These are phyloP conservation scores for Atkinsonella texensis DNA, from an alignment of 2,329 filamentous ascomycete species.

Conservation along the genomic window DNA sequence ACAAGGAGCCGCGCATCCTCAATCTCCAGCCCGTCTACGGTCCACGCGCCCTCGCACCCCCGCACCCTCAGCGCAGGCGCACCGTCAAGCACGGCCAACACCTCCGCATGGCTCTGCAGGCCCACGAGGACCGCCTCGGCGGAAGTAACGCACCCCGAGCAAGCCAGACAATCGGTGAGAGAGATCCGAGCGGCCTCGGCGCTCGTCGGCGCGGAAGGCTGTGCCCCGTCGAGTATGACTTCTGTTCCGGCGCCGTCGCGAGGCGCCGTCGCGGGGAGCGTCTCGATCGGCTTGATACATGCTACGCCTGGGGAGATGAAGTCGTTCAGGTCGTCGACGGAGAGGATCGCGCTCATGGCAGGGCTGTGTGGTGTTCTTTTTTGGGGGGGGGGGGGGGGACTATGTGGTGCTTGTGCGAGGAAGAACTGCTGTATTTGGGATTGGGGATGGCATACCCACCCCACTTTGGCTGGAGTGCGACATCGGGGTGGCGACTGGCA, in stretches of 20 bases:
- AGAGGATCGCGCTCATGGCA: conserved; percentile 92
- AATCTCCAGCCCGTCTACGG: conserved; percentile 41
- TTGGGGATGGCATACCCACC: no score
- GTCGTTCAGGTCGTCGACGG: conserved; percentile 93
- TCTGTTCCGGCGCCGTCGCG: conserved; percentile 46
- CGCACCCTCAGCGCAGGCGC: conserved; percentile 36
- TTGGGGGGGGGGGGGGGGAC: no score
- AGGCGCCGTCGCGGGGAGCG: conserved; percentile 51
- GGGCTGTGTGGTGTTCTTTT: conserved; percentile 5
- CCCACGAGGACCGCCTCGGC: conserved; percentile 95
- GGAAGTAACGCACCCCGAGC: conserved; percentile 93
- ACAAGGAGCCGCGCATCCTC: conserved; percentile 68
- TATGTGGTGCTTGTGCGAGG: no score
- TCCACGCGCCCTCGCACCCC: conserved; percentile 8
- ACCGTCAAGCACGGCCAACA: conserved; percentile 68
- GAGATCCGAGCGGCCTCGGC: conserved; percentile 79
- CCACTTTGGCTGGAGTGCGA: no score
- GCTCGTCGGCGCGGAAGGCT: conserved; percentile 40
- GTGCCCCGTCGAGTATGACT: conserved; percentile 85
- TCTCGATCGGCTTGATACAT: conserved; percentile 96
- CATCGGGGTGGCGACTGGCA: no score
- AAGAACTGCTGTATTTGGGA: no score
- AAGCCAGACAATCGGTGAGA: conserved; percentile 92
- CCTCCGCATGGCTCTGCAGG: conserved; percentile 85
- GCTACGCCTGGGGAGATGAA: conserved; percentile 97